Conservation (phyloP, 176 grass and related monocot species). For the Melocanna baccifera region DNA sequence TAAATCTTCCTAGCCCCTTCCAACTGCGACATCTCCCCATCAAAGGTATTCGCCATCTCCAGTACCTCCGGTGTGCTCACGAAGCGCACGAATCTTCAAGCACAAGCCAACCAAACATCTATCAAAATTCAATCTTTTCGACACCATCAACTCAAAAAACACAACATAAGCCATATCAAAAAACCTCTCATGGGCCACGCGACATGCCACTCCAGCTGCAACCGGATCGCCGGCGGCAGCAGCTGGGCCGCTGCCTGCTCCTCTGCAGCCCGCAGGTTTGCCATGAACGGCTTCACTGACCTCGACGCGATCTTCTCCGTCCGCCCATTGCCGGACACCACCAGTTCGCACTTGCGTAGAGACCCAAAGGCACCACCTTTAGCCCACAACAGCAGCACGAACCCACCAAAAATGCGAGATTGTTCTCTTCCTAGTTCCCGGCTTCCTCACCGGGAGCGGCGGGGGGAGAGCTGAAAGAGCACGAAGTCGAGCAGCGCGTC, state of each 20-base stretch:
- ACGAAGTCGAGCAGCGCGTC: too few relatives aligned
- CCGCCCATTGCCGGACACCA: too few relatives aligned
- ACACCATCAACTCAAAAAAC: not conserved
- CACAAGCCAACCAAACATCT: constrained; percentile 13
- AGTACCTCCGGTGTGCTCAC: constrained; percentile 95
- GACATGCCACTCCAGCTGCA: constrained; percentile 62
- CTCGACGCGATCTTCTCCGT: too few relatives aligned
- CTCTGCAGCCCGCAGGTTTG: constrained; percentile 79
- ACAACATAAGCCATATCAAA: not conserved
- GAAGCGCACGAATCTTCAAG: too few relatives aligned
- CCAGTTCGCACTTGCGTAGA: constrained; percentile 74
- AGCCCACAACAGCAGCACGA: constrained; percentile 11
- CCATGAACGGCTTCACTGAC: too few relatives aligned
- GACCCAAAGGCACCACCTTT: constrained; percentile 19
- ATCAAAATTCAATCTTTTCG: constrained; percentile 16
- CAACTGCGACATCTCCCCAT: constrained; percentile 86
- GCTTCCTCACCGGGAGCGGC: too few relatives aligned
- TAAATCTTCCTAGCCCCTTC: constrained; percentile 99
- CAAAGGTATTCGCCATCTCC: constrained; percentile 75
- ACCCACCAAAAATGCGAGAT: too few relatives aligned
- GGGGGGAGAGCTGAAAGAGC: too few relatives aligned
- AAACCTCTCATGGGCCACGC: constrained; percentile 92
- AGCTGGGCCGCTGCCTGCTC: constrained; percentile 59
- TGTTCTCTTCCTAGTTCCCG: too few relatives aligned
- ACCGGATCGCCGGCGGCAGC: constrained; percentile 43